These are phyloP conservation scores for Panicum hallii DNA, from an alignment of 202 grass and related monocot species.

Conservation along the genomic window DNA sequence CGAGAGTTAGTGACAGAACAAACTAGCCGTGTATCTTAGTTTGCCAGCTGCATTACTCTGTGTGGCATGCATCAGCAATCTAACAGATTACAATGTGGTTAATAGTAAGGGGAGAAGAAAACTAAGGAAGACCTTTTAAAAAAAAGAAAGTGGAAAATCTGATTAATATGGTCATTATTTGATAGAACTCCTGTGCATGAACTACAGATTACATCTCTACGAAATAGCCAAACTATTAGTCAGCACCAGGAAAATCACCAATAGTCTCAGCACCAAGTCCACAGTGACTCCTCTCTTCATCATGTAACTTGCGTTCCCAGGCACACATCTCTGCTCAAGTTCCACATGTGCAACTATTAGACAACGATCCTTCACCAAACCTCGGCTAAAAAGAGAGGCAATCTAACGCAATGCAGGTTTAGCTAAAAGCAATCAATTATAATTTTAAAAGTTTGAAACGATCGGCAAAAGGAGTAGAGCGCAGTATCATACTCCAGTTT, in stretches of 20 bases:
- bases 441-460: neutral
- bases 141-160: neutral
- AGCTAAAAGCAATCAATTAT: neutral
- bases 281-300: conserved; percentile 60
- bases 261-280: conserved; percentile 58
- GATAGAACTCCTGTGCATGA: neutral
- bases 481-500: conserved; percentile 10
- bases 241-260: conserved; percentile 50
- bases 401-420: conserved; percentile 10
- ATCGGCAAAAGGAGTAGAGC: conserved; percentile 20
- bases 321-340: conserved; percentile 72
- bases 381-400: neutral
- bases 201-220: neutral
- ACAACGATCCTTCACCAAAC: conserved; percentile 27
- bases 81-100: neutral
- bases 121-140: neutral
- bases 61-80: neutral
- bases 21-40: conserved; percentile 11
- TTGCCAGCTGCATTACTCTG: neutral
- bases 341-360: conserved; percentile 34
- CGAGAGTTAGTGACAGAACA: neutral
- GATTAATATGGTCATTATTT: conserved; percentile 22
- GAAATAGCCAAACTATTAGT: conserved; percentile 2
- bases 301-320: conserved; percentile 69
- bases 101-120: neutral